Evolutionary conservation across 2,329 filamentous ascomycete species (phyloP), one percentile per base, ranked within the genome.

Genomic region (Talaromyces atroroseus): DNA sequence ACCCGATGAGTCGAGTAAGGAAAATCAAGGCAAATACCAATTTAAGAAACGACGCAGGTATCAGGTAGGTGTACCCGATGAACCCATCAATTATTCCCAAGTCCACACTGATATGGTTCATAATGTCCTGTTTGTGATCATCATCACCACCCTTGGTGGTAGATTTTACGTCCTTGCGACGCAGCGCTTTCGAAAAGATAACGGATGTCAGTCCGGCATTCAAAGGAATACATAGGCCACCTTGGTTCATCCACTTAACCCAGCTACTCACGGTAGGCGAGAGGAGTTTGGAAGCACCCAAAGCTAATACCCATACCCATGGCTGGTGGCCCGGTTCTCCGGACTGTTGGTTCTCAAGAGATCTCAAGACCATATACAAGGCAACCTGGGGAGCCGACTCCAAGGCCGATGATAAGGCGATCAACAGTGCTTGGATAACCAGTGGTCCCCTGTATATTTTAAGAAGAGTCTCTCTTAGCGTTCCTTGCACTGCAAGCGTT

Each of bases 41-140:
- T 26, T 16, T 46, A 14, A 46, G 42, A 21, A 26, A 26, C 42
- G 42, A 46, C 7, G 20, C 42, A 26, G 42, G 42, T 16, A 26
- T 21, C 5, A 11, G 42, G 18, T 46, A 46, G 20, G 42, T 34
- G 10, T 34, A 34, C 32, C 81, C 77, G 24, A 78, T 77, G 64
- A 90, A 90, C 54, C 88, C 83, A 0, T 86, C 76, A 36, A 92
- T 78, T 38, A 87, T 81, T 63, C 84, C 83, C 7, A 82, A 76
- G 68, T 92, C 88, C 6, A 92, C 84, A n/a, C 86, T 87, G 46
- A 91, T 84, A 34, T 90, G 76, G 66, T 92, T 92, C 56, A 91
- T 85, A 3, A 87, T 87, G 55, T 82, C 85, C 70, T 92, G 89
- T 59, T 80, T 34, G 32, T 34, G 78, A 24, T 82, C 81, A 70